Conservation (phyloP, 306 rosid species). For the Fragaria nilgerrensis region DNA sequence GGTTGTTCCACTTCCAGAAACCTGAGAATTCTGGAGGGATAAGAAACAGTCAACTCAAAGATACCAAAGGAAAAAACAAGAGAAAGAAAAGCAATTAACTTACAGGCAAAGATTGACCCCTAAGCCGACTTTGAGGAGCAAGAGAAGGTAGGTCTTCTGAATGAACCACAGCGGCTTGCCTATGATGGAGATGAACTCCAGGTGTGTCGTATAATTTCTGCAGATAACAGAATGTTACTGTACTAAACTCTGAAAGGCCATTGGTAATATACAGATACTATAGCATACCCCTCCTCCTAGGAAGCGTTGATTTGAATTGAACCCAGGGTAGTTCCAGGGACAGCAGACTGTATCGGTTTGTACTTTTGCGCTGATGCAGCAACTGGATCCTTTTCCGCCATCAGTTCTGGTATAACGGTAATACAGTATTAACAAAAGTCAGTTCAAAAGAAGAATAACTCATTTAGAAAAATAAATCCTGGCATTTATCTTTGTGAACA, state of each 20-base stretch:
- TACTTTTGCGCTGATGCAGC: conserved; percentile 93
- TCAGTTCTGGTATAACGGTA: conserved; percentile 45
- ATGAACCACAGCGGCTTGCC: conserved; percentile 87
- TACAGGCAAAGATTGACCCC: conserved; percentile 77
- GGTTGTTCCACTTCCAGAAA: conserved; percentile 30
- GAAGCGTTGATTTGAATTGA: conserved; percentile 89
- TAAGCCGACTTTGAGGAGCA: conserved; percentile 89
- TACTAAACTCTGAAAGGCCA: not conserved
- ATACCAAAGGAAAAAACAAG: not conserved
- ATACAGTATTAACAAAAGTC: conserved; percentile 23
- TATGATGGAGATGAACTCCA: conserved; percentile 95
- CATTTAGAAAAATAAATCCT: conserved; percentile 9
- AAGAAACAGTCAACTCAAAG: conserved; percentile 19
- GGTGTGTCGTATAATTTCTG: conserved; percentile 93
- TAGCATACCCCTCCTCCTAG: conserved; percentile 84
- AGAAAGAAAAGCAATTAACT: conserved; percentile 22
- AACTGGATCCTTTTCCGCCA: conserved; percentile 74
- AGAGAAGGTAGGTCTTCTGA: conserved; percentile 81
- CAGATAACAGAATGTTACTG: conserved; percentile 16
- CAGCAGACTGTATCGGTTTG: conserved; percentile 96
- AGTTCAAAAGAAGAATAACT: conserved; percentile 15
- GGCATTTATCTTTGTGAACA: not conserved
- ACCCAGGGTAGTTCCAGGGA: conserved; percentile 97
- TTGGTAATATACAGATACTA: not conserved
- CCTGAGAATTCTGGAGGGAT: conserved; percentile 40